Percentiles rank a stretch among this genome's conserved stretches.
Conservation (phyloP, 2,329 filamentous ascomycete genomes). For the Curvularia eragrostidis region DNA sequence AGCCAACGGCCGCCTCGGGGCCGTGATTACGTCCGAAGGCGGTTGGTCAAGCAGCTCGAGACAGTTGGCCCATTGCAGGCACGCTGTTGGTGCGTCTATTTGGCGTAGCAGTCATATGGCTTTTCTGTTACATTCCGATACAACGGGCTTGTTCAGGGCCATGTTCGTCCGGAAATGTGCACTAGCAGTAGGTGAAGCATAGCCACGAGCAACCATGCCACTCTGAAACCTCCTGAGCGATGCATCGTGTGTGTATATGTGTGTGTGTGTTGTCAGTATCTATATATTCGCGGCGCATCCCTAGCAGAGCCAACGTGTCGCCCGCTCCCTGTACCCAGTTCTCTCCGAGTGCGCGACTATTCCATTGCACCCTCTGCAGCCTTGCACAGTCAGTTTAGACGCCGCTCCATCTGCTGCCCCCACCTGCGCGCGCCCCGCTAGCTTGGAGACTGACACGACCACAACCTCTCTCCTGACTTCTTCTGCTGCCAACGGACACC, state of each 20-base stretch:
- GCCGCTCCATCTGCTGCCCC: conserved; percentile 27
- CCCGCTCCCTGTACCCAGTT: conserved; percentile 1
- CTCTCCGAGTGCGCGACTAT: not conserved
- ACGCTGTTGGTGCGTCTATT: not conserved
- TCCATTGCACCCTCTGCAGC: conserved; percentile 12
- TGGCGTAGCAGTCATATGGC: not conserved
- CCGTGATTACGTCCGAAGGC: not conserved
- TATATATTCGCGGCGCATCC: conserved; percentile 6
- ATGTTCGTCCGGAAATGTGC: conserved; percentile 20
- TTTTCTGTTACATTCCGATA: conserved; percentile 7
- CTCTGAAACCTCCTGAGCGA: conserved; percentile 31
- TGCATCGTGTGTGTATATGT: conserved; percentile 17
- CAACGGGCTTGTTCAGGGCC: not conserved
- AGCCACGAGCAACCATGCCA: conserved; percentile 21
- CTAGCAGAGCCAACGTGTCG: not conserved
- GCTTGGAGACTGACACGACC: conserved; percentile 25
- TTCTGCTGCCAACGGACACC: conserved; percentile 24
- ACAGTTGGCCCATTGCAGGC: not conserved
- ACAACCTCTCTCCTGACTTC: conserved; percentile 31
- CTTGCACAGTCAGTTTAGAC: conserved; percentile 28
- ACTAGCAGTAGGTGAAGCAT: conserved; percentile 35
- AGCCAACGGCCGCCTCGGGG: not conserved
- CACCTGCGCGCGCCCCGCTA: conserved; percentile 38
- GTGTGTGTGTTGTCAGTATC: conserved; percentile 7
- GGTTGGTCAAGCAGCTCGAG: not conserved